Evolutionary conservation across 306 rosid genomes (phyloP).

Genomic region (Dicorynia guianensis): DNA sequence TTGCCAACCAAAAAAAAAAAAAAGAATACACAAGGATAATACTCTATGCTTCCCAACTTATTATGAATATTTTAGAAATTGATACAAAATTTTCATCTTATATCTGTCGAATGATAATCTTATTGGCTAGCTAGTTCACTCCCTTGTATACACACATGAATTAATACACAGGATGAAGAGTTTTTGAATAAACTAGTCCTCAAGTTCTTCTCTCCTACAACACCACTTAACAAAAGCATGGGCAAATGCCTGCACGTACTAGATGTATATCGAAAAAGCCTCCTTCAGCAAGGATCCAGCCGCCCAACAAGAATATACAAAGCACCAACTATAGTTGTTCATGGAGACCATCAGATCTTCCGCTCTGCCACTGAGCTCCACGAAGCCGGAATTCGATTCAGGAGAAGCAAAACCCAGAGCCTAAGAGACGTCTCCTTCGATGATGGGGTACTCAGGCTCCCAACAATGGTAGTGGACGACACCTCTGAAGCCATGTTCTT

Average conservation of each 20-base stretch:
- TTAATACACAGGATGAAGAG: slow-evolving; percentile 31
- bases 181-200: slow-evolving; percentile 40
- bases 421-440: slow-evolving; percentile 54
- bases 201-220: slow-evolving; percentile 16
- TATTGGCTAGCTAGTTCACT: too few species aligned
- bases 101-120: too few species aligned
- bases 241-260: slow-evolving; percentile 52
- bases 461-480: slow-evolving; percentile 46
- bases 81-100: too few species aligned
- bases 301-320: slow-evolving; percentile 33
- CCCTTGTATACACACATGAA: too few species aligned
- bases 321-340: not conserved
- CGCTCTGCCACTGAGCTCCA: slow-evolving; percentile 54
- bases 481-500: slow-evolving; percentile 39
- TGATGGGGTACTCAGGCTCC: slow-evolving; percentile 44
- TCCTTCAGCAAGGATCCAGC: slow-evolving; percentile 34
- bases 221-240: not conserved
- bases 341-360: slow-evolving; percentile 7
- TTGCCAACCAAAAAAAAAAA: too few species aligned
- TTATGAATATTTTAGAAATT: too few species aligned
- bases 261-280: slow-evolving; percentile 45
- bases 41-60: too few species aligned
- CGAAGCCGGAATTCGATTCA: slow-evolving; percentile 55
- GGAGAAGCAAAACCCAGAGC: slow-evolving; percentile 29
- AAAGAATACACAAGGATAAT: too few species aligned